Evolutionary conservation across 306 rosid genomes (phyloP), one percentile per base, ranked within the genome.

Genomic region (Cyamopsis tetragonoloba): DNA sequence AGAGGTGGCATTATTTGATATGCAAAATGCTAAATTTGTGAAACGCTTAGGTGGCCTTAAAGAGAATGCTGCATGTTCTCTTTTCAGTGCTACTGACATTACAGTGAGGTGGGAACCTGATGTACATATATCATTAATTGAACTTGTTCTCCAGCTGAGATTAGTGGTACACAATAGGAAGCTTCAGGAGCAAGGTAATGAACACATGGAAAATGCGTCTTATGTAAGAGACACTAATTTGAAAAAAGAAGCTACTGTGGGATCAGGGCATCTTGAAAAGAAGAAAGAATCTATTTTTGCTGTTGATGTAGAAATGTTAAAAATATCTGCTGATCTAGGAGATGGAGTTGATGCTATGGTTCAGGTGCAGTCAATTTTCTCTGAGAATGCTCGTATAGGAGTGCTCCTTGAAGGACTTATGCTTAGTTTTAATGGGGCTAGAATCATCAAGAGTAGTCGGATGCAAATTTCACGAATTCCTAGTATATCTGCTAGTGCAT

Each of bases 381-480:
- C 99, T 37, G 99, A 95, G 79, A 95, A 95, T 95, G 96, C 96
- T 64, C 75, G 82, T 48, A 90, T 95, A 62, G 99, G 99, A 68
- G 83, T 95, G 75, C 97, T 95, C 78, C 81, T 95, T 65, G 99
- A 95, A 88, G 92, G 96, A 28, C 80, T 95, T 32, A 39, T 83
- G 64, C 79, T 90, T 66, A 35, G 86, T 60, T 82, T 90, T 62
- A 85, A 83, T 63, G 87, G 89, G 43, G 89, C 87, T 14, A 85
- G 89, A 75, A 72, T 95, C 32, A 54, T 88, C 62, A 90, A 78
- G 82, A 90, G 97, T 81, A 86, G 96, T 76, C 76, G 97, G 69
- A 90, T 91, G 90, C 99, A 95, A 77, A 79, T 90, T 71, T 95
- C 97, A 66, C 92, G 91, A 57, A 75, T 90, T 75, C 99, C 99